Percentiles rank a stretch among this genome's conserved stretches.
phyloP scores from a whole-genome alignment of 805 yeast genomes.

The Starmera caribaea region DNA sequence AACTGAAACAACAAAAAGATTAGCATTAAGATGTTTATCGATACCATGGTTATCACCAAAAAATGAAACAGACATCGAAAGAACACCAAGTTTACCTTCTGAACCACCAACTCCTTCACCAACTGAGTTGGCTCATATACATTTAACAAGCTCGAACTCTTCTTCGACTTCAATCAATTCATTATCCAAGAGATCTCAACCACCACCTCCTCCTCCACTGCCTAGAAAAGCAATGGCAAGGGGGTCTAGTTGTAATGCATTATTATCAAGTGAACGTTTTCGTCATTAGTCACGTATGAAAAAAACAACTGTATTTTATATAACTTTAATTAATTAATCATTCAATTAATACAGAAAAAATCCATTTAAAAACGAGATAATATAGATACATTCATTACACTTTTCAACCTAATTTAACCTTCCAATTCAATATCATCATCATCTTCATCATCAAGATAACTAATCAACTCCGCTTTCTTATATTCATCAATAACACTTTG shows the following conservation, averaged over 20 bases:
- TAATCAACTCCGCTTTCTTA: slow-evolving; percentile 54
- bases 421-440: slow-evolving; percentile 18
- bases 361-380: background rate
- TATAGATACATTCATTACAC: background rate
- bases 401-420: background rate
- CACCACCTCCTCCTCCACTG: slow-evolving; percentile 28
- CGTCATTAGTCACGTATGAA: no score
- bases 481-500: slow-evolving; percentile 72
- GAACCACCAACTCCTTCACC: slow-evolving; percentile 2
- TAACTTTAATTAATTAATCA: no score
- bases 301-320: no score
- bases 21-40: slow-evolving; percentile 24
- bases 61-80: slow-evolving; percentile 1
- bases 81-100: background rate
- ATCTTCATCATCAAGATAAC: slow-evolving; percentile 30
- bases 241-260: slow-evolving; percentile 1
- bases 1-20: slow-evolving; percentile 28
- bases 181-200: slow-evolving; percentile 19
- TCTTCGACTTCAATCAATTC: slow-evolving; percentile 27
- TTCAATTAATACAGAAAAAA: no score
- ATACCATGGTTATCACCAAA: slow-evolving; percentile 21
- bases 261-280: no score
- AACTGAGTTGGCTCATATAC: slow-evolving; percentile 4
- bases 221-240: slow-evolving; percentile 18
- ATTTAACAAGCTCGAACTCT: slow-evolving; percentile 9